Percentiles rank a stretch among this genome's conserved stretches.
Conservation (phyloP, 257 asterid species). For the Jacaranda copaia region DNA sequence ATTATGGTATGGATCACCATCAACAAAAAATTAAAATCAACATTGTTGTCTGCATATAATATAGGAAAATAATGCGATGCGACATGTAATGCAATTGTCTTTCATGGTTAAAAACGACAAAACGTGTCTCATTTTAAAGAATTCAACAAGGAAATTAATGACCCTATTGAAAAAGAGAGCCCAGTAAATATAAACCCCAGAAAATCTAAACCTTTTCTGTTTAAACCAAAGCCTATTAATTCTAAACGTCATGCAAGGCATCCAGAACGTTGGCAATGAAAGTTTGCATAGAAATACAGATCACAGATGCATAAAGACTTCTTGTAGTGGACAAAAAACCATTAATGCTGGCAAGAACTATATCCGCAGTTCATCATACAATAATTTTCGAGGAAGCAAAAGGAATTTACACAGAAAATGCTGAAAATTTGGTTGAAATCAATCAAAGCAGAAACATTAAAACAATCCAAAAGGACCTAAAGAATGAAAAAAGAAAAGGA, state of each 20-base stretch:
- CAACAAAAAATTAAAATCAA: neutral
- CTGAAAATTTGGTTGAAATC: no score
- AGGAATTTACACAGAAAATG: no score
- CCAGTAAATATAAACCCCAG: neutral
- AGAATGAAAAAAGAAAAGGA: neutral
- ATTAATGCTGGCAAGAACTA: no score
- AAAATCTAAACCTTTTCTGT: neutral
- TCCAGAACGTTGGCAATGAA: neutral
- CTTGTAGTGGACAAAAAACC: no score
- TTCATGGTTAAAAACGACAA: neutral
- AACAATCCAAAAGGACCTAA: neutral
- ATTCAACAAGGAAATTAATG: neutral
- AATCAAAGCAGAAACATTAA: neutral
- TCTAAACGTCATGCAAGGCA: neutral
- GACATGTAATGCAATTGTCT: conserved; percentile 29
- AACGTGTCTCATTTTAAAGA: neutral
- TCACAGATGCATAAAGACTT: neutral
- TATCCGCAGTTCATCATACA: no score
- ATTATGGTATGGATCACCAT: conserved; percentile 3
- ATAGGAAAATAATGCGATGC: conserved; percentile 30
- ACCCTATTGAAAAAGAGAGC: neutral
- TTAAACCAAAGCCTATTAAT: no score
- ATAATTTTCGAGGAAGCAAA: no score
- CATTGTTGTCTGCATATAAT: conserved; percentile 18
- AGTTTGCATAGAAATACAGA: neutral